Percentiles rank a stretch among this genome's conserved stretches.
Conservation (phyloP, 1,139 yeast genomes). For the Sugiyamaella novakii region DNA sequence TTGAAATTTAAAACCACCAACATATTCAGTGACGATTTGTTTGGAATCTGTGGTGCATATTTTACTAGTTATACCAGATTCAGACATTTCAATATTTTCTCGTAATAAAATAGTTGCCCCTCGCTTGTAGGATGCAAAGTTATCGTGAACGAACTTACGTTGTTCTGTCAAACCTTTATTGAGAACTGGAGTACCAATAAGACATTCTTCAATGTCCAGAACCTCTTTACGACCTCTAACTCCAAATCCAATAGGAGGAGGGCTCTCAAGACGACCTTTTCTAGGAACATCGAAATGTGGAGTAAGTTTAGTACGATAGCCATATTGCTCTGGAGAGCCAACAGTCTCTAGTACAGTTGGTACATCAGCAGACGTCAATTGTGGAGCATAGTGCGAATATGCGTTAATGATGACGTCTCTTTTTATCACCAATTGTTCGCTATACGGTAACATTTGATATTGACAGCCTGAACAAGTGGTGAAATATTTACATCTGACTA, state of each 20-base stretch:
- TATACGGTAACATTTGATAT: conserved; percentile 76
- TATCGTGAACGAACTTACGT: conserved; percentile 55
- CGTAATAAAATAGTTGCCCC: conserved; percentile 88
- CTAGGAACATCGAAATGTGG: conserved; percentile 93
- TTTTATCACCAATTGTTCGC: conserved; percentile 71
- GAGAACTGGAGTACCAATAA: conserved; percentile 79
- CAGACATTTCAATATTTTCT: conserved; percentile 59
- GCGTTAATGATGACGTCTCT: conserved; percentile 78
- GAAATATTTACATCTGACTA: conserved; percentile 72
- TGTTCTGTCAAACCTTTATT: conserved; percentile 76
- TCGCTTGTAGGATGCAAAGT: conserved; percentile 59
- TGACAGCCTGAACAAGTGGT: conserved; percentile 91
- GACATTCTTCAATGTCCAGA: conserved; percentile 92
- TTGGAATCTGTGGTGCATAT: conserved; percentile 65
- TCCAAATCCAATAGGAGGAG: conserved; percentile 88
- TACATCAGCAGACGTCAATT: conserved; percentile 47
- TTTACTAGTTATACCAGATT: conserved; percentile 38
- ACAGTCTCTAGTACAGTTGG: conserved; percentile 70
- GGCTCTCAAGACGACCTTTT: conserved; percentile 43
- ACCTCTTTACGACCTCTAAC: conserved; percentile 72
- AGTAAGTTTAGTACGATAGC: conserved; percentile 87
- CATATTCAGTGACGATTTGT: conserved; percentile 77
- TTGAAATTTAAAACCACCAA: conserved; percentile 70
- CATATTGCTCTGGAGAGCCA: conserved; percentile 74
- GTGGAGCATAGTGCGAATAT: conserved; percentile 68